Evolutionary conservation across 2,329 filamentous ascomycete species (phyloP).

Genomic region (Sporothrix brunneoviolacea): DNA sequence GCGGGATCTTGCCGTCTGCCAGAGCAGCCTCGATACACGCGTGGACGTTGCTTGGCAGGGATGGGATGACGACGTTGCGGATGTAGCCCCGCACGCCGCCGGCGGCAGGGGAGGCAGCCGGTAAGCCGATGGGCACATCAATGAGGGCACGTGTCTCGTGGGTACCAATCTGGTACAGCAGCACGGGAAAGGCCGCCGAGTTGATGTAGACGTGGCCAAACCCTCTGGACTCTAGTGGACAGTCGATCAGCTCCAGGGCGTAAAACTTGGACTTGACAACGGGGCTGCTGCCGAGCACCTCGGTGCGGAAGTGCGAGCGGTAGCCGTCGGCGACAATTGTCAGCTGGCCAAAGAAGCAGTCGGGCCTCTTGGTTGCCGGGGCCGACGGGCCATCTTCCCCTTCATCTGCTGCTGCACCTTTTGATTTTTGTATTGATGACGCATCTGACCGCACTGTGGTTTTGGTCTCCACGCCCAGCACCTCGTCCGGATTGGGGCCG

Average conservation of each 20-base stretch:
- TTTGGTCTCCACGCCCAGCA: slow-evolving; percentile 74
- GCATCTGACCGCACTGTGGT: slow-evolving; percentile 46
- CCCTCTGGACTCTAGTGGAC: slow-evolving; percentile 63
- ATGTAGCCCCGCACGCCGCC: slow-evolving; percentile 86
- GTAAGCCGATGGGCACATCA: slow-evolving; percentile 73
- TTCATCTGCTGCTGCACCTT: too few relatives aligned
- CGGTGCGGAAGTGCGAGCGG: slow-evolving; percentile 81
- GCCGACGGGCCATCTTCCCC: background rate
- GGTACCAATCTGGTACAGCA: slow-evolving; percentile 94
- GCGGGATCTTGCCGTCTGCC: slow-evolving; percentile 67
- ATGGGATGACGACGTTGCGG: slow-evolving; percentile 65
- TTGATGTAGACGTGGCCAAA: slow-evolving; percentile 87
- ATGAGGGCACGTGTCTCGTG: slow-evolving; percentile 88
- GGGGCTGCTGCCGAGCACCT: slow-evolving; percentile 61
- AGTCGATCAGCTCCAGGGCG: slow-evolving; percentile 86
- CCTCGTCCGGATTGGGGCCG: slow-evolving; percentile 55
- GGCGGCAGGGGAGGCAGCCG: slow-evolving; percentile 62
- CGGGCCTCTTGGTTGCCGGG: slow-evolving; percentile 40
- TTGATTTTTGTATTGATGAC: slow-evolving; percentile 33
- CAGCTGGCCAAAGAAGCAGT: slow-evolving; percentile 81
- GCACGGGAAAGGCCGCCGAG: slow-evolving; percentile 60
- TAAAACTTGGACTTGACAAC: slow-evolving; percentile 82
- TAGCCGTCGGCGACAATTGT: slow-evolving; percentile 93
- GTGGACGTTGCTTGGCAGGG: slow-evolving; percentile 63
- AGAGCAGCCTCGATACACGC: slow-evolving; percentile 71